These are phyloP conservation scores for Fragaria vesca DNA, from an alignment of 306 rosid species.

Conservation along the genomic window DNA sequence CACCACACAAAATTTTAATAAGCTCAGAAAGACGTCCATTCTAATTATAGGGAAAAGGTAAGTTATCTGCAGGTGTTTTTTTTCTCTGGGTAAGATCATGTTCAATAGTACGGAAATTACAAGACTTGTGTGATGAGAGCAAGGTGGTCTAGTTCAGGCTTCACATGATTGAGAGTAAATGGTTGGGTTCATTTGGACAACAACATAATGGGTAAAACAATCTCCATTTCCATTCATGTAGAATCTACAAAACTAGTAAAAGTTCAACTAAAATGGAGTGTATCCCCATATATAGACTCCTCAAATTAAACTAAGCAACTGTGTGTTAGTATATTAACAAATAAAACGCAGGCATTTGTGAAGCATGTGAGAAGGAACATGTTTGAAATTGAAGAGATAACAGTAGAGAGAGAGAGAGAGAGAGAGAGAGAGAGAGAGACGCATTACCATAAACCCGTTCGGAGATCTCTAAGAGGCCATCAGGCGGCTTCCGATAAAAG, in stretches of 20 bases:
- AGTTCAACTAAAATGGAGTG: background rate
- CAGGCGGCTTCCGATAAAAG: constrained; percentile 95
- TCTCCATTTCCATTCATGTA: constrained; percentile 1
- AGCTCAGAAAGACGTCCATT: background rate
- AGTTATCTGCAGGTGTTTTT: background rate
- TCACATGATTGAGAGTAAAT: background rate
- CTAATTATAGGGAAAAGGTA: background rate
- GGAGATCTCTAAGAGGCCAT: constrained; percentile 90
- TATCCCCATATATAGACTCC: background rate
- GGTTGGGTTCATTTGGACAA: background rate
- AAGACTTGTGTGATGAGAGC: background rate
- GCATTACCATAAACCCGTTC: constrained; percentile 92
- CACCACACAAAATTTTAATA: background rate
- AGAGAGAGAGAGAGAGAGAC: constrained; percentile 26
- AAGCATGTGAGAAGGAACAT: background rate
- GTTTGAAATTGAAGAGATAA: constrained; percentile 15
- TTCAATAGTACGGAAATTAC: background rate
- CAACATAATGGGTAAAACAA: background rate
- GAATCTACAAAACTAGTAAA: background rate
- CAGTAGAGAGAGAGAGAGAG: constrained; percentile 15
- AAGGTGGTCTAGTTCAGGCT: background rate
- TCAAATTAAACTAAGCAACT: background rate
- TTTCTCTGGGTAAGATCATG: background rate
- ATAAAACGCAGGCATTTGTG: background rate
- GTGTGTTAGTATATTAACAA: background rate